These are phyloP conservation scores for Salix arbutifolia DNA, from an alignment of 345 rosid genomes.

Conservation along the genomic window DNA sequence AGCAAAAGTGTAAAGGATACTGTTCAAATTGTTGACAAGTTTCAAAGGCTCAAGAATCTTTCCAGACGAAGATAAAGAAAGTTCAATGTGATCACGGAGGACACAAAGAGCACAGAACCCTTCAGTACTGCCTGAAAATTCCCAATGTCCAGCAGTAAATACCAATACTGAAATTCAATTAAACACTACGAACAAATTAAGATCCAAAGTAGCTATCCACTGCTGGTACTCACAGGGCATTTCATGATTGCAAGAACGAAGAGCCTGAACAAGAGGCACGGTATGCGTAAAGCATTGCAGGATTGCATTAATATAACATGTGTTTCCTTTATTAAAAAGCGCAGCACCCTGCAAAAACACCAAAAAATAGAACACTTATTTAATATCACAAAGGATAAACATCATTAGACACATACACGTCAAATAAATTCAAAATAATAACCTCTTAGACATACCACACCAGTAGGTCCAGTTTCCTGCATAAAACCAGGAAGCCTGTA, in stretches of 20 bases:
- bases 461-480: slow-evolving; percentile 14
- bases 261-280: slow-evolving; percentile 57
- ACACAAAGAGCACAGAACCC: slow-evolving; percentile 55
- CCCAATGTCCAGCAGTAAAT: slow-evolving; percentile 12
- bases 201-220: background rate
- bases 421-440: background rate
- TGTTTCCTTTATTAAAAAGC: slow-evolving; percentile 68
- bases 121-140: slow-evolving; percentile 44
- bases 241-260: slow-evolving; percentile 37
- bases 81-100: slow-evolving; percentile 51
- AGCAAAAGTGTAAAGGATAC: slow-evolving; percentile 49
- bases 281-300: slow-evolving; percentile 92
- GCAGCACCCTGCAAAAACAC: slow-evolving; percentile 70
- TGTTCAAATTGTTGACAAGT: slow-evolving; percentile 48
- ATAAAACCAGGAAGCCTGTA: background rate
- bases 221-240: slow-evolving; percentile 36
- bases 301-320: slow-evolving; percentile 78
- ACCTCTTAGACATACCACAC: slow-evolving; percentile 15
- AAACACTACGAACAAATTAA: background rate
- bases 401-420: background rate
- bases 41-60: slow-evolving; percentile 38
- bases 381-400: background rate
- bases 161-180: background rate
- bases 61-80: slow-evolving; percentile 46
- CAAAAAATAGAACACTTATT: background rate